Evolutionary conservation across 164 flowering plant genomes (phyloP).

Genomic region (Euptelea pleiosperma): DNA sequence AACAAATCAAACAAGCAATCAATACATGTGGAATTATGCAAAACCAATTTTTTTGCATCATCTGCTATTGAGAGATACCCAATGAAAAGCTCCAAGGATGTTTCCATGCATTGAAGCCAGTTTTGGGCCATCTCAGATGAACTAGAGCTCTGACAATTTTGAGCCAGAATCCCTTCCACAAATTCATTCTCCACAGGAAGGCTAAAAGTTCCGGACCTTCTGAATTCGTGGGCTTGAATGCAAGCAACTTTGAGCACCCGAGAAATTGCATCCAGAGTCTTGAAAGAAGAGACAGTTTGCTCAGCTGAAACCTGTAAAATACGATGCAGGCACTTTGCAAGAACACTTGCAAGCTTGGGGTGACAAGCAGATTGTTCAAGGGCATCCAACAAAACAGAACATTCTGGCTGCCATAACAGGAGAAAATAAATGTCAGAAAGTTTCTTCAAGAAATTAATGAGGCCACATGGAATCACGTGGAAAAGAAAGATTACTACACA

Average conservation of each 20-base stretch:
- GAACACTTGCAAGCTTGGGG: constrained; percentile 55
- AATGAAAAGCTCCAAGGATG: constrained; percentile 56
- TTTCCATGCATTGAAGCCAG: constrained; percentile 60
- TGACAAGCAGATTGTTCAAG: constrained; percentile 85
- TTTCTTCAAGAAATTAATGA: not conserved
- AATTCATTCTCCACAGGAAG: constrained; percentile 19
- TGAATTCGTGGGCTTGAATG: constrained; percentile 67
- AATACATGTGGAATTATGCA: constrained; percentile 60
- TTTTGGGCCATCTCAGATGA: constrained; percentile 25
- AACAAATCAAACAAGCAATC: constrained; percentile 85
- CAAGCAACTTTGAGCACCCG: constrained; percentile 84
- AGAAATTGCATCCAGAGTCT: constrained; percentile 62
- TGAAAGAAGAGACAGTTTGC: constrained; percentile 77
- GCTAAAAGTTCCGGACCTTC: constrained; percentile 31
- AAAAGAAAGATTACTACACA: not conserved
- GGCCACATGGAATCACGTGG: not conserved
- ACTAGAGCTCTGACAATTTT: constrained; percentile 20
- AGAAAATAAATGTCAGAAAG: constrained; percentile 2
- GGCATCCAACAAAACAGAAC: constrained; percentile 73
- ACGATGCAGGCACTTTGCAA: constrained; percentile 63
- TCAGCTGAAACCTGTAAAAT: constrained; percentile 69
- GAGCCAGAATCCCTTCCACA: constrained; percentile 18
- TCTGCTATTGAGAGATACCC: constrained; percentile 54
- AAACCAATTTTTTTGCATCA: constrained; percentile 55
- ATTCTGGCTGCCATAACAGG: constrained; percentile 73